These are phyloP conservation scores for Pulveroboletus sp. DNA, from an alignment of 768 basidiomycete genomes.

Conservation along the genomic window DNA sequence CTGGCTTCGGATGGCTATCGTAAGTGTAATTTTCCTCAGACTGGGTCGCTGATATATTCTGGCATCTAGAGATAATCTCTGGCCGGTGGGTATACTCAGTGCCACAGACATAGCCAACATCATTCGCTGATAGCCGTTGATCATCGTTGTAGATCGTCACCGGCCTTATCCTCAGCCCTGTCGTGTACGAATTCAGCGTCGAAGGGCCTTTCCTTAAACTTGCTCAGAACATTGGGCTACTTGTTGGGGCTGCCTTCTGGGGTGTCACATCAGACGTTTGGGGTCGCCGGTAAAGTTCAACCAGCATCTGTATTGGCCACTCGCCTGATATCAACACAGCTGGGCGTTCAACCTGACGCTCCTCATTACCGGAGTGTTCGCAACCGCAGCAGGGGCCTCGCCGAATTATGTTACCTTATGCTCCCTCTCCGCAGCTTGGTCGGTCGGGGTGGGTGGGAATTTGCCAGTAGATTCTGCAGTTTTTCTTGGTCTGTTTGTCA, in stretches of 20 bases:
- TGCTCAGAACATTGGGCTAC: slow-evolving; percentile 68
- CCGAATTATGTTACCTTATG: slow-evolving; percentile 50
- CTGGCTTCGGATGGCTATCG: slow-evolving; percentile 78
- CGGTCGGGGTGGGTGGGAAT: slow-evolving; percentile 72
- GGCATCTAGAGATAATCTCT: slow-evolving; percentile 58
- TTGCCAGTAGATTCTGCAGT: slow-evolving; percentile 75
- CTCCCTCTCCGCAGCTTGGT: slow-evolving; percentile 53
- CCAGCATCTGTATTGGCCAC: not conserved
- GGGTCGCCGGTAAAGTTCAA: slow-evolving; percentile 52
- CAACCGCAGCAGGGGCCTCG: slow-evolving; percentile 59
- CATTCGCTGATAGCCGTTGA: not conserved
- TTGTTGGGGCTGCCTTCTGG: slow-evolving; percentile 70
- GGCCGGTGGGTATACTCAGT: slow-evolving; percentile 51
- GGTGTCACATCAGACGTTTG: slow-evolving; percentile 67
- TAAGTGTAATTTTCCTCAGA: slow-evolving; percentile 33
- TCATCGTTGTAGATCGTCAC: slow-evolving; percentile 50
- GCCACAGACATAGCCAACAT: not conserved
- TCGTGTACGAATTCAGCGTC: slow-evolving; percentile 63
- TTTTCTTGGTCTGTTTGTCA: slow-evolving; percentile 55
- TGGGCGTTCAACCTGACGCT: slow-evolving; percentile 72
- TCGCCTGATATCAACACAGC: slow-evolving; percentile 30
- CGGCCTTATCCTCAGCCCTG: slow-evolving; percentile 60
- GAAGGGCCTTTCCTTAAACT: slow-evolving; percentile 63
- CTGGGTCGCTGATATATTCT: not conserved
- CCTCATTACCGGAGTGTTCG: slow-evolving; percentile 65